Base-by-base conservation (phyloP, 805 yeast species). In the Candida nonsorbophila region DNA sequence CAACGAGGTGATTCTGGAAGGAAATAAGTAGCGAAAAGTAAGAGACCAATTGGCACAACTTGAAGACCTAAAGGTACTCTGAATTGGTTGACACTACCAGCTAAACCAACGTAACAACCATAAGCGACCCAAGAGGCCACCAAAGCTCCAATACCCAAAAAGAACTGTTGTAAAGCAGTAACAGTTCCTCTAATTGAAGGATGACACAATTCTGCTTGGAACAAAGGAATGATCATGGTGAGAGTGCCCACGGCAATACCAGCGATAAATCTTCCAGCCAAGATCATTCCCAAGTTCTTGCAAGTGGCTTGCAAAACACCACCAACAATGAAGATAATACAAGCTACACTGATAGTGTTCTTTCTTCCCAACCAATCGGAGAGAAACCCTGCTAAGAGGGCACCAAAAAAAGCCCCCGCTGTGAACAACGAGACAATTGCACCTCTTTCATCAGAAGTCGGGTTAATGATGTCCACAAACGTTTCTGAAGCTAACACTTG, bases 111-210 rank as follows among this genome's bases (percentile, higher is more conserved):
- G 45, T 58, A 28, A 38, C 34, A 65, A 25, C 88, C 90, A 48
- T 77, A 81, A 49, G 78, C 84, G 35, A 79, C 60, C 84, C 86
- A 79, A 55, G 79, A 78, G n/a, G 87, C 82, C 44, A 78, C 62
- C 46, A 79, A 67, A 21, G 84, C 77, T 50, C 92, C 90, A 28
- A 79, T 66, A 24, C 63, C 62, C 40, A 80, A 74, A 22, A 79
- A 72, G 16, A 83, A 72, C 33, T 86, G 87, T 55, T 80, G 85
- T 45, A 79, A 61, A 34, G 73, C 71, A 30, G 80, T 86, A 41
- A 79, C 61, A 36, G 69, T 59, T 44, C 88, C 90, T 63, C 88
- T 74, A 37, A 67, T 68, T 37, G 71, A 74, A 6, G 63, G 59
- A 30, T 71, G 72, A 25, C 86, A 71, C 58, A 77, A 69, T 54